Evolutionary conservation across 2,329 filamentous ascomycete species (phyloP).

Genomic region (Curvularia hawaiiensis): DNA sequence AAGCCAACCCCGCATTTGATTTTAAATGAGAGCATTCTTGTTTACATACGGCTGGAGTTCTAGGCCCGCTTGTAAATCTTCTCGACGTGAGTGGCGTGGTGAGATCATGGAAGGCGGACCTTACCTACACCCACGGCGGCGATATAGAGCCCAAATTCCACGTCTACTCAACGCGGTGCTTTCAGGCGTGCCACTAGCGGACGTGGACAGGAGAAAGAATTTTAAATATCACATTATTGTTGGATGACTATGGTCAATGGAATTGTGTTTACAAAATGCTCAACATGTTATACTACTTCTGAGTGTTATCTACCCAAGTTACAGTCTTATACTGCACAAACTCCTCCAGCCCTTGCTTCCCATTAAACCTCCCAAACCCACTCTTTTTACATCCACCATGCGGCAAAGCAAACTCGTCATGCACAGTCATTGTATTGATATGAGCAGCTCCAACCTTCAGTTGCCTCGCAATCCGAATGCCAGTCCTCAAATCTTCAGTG

Average conservation of each 20-base stretch:
- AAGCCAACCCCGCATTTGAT: slow-evolving; percentile 1
- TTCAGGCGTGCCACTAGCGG: neutral
- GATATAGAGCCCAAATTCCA: neutral
- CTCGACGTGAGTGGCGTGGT: neutral
- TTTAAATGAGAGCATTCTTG: neutral
- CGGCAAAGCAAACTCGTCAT: slow-evolving; percentile 23
- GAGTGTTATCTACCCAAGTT: neutral
- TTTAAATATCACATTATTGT: neutral
- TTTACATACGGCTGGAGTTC: neutral
- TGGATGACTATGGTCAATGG: neutral
- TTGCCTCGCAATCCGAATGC: slow-evolving; percentile 18
- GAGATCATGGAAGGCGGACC: neutral
- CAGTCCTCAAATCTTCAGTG: slow-evolving; percentile 15
- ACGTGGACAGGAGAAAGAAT: neutral
- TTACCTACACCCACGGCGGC: neutral
- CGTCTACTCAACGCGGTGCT: neutral
- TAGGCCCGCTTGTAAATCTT: neutral
- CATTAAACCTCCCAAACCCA: slow-evolving; percentile 23
- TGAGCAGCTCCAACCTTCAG: slow-evolving; percentile 24
- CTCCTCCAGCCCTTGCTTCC: neutral
- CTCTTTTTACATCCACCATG: slow-evolving; percentile 21
- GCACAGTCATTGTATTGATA: slow-evolving; percentile 26
- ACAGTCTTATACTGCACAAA: neutral
- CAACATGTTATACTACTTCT: neutral
- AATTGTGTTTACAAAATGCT: neutral